A percentile compares a stretch with the other conserved stretches of the same genome.
phyloP scores from a whole-genome alignment of 169 alveolate species.

The Cryptosporidium baileyi region DNA sequence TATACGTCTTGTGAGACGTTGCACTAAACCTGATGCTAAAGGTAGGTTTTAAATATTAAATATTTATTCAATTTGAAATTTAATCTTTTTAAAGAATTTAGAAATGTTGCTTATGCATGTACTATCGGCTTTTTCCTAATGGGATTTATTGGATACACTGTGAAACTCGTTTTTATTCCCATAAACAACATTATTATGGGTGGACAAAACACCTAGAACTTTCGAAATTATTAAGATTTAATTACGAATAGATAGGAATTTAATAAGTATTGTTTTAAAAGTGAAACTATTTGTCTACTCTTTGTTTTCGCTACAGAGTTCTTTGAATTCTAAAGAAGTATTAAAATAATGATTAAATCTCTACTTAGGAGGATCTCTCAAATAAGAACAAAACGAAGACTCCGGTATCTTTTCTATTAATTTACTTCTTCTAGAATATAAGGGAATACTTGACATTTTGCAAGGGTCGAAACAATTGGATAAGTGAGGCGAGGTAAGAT shows the following conservation, averaged over 20 bases:
- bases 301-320: too few relatives aligned
- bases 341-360: background rate
- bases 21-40: slow-evolving; percentile 93
- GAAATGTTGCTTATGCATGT: slow-evolving; percentile 91
- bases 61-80: background rate
- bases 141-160: slow-evolving; percentile 94
- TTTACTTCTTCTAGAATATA: slow-evolving; percentile 7
- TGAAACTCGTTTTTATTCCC: slow-evolving; percentile 93
- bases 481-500: slow-evolving; percentile 44
- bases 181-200: slow-evolving; percentile 91
- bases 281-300: too few relatives aligned
- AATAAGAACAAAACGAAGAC: slow-evolving; percentile 15
- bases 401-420: background rate
- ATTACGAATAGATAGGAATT: slow-evolving; percentile 29
- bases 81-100: slow-evolving; percentile 77
- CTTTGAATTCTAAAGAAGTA: background rate
- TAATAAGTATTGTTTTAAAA: background rate
- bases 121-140: slow-evolving; percentile 92
- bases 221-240: background rate
- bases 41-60: slow-evolving; percentile 80
- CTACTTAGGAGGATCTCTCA: slow-evolving; percentile 38
- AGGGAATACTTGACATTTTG: background rate
- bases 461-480: background rate
- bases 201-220: slow-evolving; percentile 9
- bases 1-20: slow-evolving; percentile 88